Percentiles rank a stretch among this genome's conserved stretches.
phyloP scores from a whole-genome alignment of 2,329 filamentous ascomycete species.

The Ceratocystis variospora region DNA sequence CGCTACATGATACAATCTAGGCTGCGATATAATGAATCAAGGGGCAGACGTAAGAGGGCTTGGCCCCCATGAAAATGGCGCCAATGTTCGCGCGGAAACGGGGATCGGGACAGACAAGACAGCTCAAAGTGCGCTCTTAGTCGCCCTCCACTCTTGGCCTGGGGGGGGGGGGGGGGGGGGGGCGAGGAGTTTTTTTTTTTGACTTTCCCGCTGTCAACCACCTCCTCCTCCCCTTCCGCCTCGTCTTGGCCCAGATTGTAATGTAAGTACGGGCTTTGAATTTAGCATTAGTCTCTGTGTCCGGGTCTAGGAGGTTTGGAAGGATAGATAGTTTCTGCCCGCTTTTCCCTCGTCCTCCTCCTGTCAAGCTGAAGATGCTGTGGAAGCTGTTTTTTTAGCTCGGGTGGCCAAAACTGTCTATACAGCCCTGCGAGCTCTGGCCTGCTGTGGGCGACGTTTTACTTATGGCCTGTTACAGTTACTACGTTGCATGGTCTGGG shows the following conservation, averaged over 20 bases:
- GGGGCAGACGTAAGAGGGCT: neutral
- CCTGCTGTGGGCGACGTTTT: neutral
- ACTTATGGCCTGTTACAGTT: neutral
- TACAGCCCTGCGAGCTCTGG: neutral
- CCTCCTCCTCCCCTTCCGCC: too few relatives aligned
- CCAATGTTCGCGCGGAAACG: neutral
- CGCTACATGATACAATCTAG: neutral
- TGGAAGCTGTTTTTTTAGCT: neutral
- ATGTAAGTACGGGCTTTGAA: neutral
- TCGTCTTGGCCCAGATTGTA: too few relatives aligned
- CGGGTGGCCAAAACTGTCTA: neutral
- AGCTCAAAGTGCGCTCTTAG: neutral
- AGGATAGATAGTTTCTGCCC: neutral
- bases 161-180: too few relatives aligned
- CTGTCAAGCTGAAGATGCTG: neutral
- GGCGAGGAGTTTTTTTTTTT: neutral
- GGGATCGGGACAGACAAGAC: neutral
- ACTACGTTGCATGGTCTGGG: neutral
- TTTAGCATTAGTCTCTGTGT: neutral
- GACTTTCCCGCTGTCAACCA: neutral
- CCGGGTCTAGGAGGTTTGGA: neutral
- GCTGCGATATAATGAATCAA: neutral
- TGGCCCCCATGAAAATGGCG: neutral
- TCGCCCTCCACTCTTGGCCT: neutral
- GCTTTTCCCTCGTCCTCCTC: neutral